Conservation (phyloP, 2,329 filamentous ascomycete genomes). For the Colletotrichum sp. region DNA sequence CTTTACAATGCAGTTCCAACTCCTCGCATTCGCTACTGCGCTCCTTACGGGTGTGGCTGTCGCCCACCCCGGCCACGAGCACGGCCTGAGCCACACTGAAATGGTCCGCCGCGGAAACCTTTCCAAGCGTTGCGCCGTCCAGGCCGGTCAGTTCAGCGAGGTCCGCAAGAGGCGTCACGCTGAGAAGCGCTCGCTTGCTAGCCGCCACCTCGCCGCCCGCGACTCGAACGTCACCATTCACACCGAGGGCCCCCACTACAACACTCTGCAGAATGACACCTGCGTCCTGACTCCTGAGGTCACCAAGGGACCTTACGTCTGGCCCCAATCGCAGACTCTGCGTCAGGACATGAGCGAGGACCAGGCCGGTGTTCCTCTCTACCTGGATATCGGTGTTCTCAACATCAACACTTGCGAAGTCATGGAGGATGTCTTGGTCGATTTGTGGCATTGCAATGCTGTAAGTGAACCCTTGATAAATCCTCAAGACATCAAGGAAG, state of each 20-base stretch:
- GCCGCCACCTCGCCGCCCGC: neutral
- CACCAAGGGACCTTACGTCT: conserved; percentile 27
- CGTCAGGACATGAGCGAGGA: conserved; percentile 50
- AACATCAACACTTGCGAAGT: conserved; percentile 25
- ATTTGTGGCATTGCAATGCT: conserved; percentile 17
- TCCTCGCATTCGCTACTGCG: neutral
- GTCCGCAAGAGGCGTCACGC: conserved; percentile 3
- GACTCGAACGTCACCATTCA: conserved; percentile 6
- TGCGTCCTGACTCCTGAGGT: conserved; percentile 11
- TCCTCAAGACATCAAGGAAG: neutral
- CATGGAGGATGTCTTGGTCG: conserved; percentile 3
- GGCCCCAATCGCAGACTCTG: conserved; percentile 45
- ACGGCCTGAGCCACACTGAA: conserved; percentile 5
- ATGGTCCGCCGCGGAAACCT: conserved; percentile 7
- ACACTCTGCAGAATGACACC: conserved; percentile 26
- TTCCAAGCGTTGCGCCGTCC: neutral
- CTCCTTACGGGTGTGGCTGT: neutral
- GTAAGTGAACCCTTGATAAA: neutral
- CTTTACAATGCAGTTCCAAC: conserved; percentile 3
- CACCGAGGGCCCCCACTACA: conserved; percentile 12
- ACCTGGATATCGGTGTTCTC: conserved; percentile 29
- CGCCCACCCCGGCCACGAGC: conserved; percentile 55
- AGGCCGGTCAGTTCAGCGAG: conserved; percentile 5
- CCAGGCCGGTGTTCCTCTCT: conserved; percentile 45
- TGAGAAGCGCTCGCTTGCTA: conserved; percentile 11